Base-by-base conservation (phyloP, 495 filamentous ascomycete species). In the Trichoderma gamsii region DNA sequence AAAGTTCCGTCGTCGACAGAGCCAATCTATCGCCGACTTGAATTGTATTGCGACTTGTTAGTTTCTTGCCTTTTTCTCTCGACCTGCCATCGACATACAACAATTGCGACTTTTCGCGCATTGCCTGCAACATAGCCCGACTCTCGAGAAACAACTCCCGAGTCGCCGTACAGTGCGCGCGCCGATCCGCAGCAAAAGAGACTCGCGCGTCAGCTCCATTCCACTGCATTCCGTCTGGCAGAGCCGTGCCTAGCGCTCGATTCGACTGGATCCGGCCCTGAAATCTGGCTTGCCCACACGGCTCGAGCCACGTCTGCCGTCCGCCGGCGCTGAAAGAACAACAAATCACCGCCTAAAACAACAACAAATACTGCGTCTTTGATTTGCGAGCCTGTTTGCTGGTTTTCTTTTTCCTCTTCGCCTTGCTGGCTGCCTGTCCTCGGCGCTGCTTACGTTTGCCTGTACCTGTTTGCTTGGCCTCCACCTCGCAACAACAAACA, bases 191-290 rank as follows among this genome's bases (percentile, higher is more conserved):
- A 32, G 21, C 51, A 52, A 52, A n/a, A 52, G 56, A 27, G 56
- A 32, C 56, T 61, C 25, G 25, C 56, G 56, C 56, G 56, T 61
- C 56, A 27, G 56, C 23, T 61, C 21, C 56, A 61, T 61, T 61
- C 56, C 56, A 61, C 12, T 61, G 23, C 56, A 38, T 38, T 38
- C 35, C 35, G 5, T 38, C 35, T 38, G 5, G 35, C 2, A 38
- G 35, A 38, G 35, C 35, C 35, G 35, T 38, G 35, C 35, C 35
- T 38, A 38, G 35, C 35, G 35, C 35, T 38, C 35, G 35, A 38
- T 38, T 52, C 27, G 23, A 27, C 56, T 61, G 23, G 56, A 27
- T n/a, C 49, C 49, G 21, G 49, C 18, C 18, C 21, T 52, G 49
- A 52, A 23, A 23, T n/a, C 49, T 23, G 49, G 23, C 27, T 21